These are phyloP conservation scores for Kwoniella mangroviensis DNA, from an alignment of 768 basidiomycete genomes.

Conservation along the genomic window DNA sequence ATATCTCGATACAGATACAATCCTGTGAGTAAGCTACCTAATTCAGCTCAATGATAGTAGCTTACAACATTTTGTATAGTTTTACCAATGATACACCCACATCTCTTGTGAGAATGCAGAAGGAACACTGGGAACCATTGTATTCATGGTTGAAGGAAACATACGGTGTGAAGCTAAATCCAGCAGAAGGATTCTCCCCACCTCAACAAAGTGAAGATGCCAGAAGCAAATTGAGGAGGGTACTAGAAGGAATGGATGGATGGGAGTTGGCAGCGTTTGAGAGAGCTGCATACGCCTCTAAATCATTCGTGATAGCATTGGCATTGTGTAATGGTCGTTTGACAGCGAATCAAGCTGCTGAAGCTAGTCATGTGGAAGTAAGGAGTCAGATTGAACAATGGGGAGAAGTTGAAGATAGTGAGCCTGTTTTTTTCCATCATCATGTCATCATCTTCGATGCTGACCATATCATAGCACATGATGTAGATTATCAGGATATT, in stretches of 20 bases:
- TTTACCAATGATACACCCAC: conserved; percentile 81
- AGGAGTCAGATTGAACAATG: conserved; percentile 92
- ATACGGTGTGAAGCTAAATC: conserved; percentile 70
- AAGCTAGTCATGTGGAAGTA: conserved; percentile 89
- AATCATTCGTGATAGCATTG: conserved; percentile 86
- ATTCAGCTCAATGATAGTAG: background rate
- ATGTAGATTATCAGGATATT: conserved; percentile 95
- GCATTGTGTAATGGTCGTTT: conserved; percentile 78
- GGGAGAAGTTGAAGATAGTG: conserved; percentile 99
- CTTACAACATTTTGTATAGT: conserved; percentile 59
- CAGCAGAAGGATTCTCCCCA: conserved; percentile 73
- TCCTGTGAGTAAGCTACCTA: conserved; percentile 36
- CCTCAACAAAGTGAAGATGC: conserved; percentile 74
- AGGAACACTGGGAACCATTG: conserved; percentile 84
- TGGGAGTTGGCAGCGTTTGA: conserved; percentile 96
- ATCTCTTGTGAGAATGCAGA: conserved; percentile 75
- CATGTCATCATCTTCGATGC: background rate
- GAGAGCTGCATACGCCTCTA: conserved; percentile 82
- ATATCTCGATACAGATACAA: conserved; percentile 91
- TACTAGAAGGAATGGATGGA: conserved; percentile 70
- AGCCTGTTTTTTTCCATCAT: conserved; percentile 57
- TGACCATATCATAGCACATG: conserved; percentile 71
- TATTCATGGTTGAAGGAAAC: conserved; percentile 74
- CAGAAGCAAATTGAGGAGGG: conserved; percentile 64
- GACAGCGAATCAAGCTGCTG: conserved; percentile 79